A percentile compares a stretch with the other conserved stretches of the same genome.
Evolutionary conservation across 345 rosid genomes (phyloP).

Genomic region (Heritiera fomes): DNA sequence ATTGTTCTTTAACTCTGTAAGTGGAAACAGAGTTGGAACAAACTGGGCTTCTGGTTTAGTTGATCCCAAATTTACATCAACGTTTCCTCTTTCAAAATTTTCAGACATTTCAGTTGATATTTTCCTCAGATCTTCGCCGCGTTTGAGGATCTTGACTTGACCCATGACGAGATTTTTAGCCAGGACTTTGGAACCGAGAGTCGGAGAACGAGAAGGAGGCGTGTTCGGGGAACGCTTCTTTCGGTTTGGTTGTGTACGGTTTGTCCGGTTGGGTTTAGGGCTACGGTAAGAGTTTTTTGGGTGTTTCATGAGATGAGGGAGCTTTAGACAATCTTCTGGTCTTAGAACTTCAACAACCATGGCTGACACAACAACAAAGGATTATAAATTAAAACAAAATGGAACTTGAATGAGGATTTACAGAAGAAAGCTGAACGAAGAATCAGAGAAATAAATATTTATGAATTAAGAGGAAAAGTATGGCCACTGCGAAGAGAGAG

Average conservation of each 20-base stretch:
- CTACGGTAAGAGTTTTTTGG: conserved; percentile 29
- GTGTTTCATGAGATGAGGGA: conserved; percentile 33
- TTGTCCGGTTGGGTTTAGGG: conserved; percentile 27
- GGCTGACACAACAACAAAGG: background rate
- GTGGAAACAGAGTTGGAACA: conserved; percentile 34
- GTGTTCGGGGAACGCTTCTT: conserved; percentile 33
- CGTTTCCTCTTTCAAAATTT: background rate
- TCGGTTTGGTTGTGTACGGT: conserved; percentile 41
- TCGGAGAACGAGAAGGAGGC: conserved; percentile 25
- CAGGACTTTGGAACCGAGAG: background rate
- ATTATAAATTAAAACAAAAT: too few species aligned
- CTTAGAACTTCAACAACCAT: conserved; percentile 73
- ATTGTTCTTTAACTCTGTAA: conserved; percentile 23
- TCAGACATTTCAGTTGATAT: background rate
- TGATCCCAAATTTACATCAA: conserved; percentile 37
- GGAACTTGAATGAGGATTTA: background rate
- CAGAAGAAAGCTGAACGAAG: background rate
- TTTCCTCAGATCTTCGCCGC: conserved; percentile 53
- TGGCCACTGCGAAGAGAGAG: too few species aligned
- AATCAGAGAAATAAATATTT: background rate
- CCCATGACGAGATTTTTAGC: conserved; percentile 37
- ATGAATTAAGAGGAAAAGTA: background rate
- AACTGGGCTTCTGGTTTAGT: conserved; percentile 37
- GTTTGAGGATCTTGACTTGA: conserved; percentile 67
- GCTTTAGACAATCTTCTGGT: conserved; percentile 52